These are phyloP conservation scores for Scenedesmus sp. DNA, from an alignment of 163 green algal species.

Conservation along the genomic window DNA sequence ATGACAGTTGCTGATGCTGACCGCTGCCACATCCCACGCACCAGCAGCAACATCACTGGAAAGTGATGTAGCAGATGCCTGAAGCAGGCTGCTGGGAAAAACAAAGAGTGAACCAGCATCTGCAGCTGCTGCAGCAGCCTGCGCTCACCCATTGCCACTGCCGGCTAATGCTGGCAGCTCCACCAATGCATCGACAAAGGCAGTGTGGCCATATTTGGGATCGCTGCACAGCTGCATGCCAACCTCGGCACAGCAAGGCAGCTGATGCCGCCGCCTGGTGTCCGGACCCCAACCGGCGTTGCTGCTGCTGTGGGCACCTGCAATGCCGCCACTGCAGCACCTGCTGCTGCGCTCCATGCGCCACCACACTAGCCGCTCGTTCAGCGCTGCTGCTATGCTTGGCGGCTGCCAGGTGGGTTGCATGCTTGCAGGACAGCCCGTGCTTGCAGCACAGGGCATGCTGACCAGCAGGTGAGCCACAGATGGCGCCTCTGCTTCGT, in stretches of 20 bases:
- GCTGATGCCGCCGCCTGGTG: not conserved
- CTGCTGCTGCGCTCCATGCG: not conserved
- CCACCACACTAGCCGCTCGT: constrained; percentile 15
- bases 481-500: not conserved
- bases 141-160: not conserved
- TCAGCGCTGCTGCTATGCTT: not conserved
- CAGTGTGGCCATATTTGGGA: constrained; percentile 7
- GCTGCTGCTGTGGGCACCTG: not conserved
- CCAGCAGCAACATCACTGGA: too few relatives aligned
- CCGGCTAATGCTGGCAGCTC: not conserved
- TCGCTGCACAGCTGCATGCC: not conserved
- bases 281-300: not conserved
- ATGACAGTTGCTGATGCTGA: too few relatives aligned
- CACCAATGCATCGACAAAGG: constrained; percentile 29
- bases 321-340: not conserved
- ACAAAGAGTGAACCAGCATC: not conserved
- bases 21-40: too few relatives aligned
- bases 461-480: not conserved
- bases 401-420: constrained; percentile 8
- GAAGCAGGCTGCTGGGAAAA: too few relatives aligned
- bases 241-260: not conserved
- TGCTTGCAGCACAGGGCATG: not conserved
- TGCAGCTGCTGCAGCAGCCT: not conserved
- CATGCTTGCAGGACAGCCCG: not conserved
- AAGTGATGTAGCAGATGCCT: too few relatives aligned